phyloP scores from a whole-genome alignment of 768 basidiomycete genomes.

The Boletus reticuloceps region DNA sequence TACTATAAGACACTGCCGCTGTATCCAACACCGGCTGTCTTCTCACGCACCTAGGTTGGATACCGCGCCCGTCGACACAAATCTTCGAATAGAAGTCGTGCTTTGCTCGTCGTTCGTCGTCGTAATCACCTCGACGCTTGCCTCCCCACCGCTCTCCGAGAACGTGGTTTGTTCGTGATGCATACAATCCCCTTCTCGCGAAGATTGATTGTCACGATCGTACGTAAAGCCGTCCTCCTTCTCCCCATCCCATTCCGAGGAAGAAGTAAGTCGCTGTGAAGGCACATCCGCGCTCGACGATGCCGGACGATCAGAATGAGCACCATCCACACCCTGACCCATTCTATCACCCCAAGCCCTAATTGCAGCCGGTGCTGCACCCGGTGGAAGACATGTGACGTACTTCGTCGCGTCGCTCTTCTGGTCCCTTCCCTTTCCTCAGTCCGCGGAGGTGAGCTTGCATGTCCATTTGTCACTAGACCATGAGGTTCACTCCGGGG shows the following conservation, averaged over 20 bases:
- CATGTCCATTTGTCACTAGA: conserved; percentile 15
- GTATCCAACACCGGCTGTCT: no score
- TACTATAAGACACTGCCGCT: no score
- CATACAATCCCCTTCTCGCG: conserved; percentile 12
- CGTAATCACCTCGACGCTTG: not conserved
- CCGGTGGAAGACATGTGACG: conserved; percentile 41
- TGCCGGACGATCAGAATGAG: conserved; percentile 30
- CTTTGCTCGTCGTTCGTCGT: no score
- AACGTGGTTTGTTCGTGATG: conserved; percentile 10
- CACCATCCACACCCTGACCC: conserved; percentile 31
- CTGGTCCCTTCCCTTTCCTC: conserved; percentile 18
- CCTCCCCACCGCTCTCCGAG: conserved; percentile 9
- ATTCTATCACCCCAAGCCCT: conserved; percentile 39
- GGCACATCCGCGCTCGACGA: conserved; percentile 32
- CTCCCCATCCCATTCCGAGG: conserved; percentile 30
- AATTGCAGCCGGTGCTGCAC: conserved; percentile 38
- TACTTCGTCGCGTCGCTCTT: conserved; percentile 30
- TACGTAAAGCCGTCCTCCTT: conserved; percentile 24
- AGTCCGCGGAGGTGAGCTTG: not conserved
- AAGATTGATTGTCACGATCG: conserved; percentile 20
- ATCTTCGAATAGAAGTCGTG: no score
- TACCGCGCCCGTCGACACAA: conserved; percentile 3
- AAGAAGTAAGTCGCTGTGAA: conserved; percentile 35
- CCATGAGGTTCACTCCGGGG: conserved; percentile 19
- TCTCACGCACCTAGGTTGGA: not conserved